Evolutionary conservation across 2,329 filamentous ascomycete genomes (phyloP), one percentile per base, ranked within the genome.

Genomic region (Tolypocladium nubicola): DNA sequence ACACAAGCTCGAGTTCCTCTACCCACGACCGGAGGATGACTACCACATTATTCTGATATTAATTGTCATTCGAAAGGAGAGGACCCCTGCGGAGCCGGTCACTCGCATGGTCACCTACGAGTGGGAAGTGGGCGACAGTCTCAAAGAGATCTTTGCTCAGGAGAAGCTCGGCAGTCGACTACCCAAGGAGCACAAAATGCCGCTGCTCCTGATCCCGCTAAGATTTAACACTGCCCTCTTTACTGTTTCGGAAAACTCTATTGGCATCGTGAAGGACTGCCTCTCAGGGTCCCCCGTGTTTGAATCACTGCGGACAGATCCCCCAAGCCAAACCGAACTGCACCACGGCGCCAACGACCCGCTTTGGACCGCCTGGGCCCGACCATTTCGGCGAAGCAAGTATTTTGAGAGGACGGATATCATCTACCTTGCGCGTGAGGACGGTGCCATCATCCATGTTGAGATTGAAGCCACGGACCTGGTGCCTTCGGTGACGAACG

Each of bases 381-480:
- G 89, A 59, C 88, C 91, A 2, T 80, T 84, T 59, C 85, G 93
- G 9, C 80, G 84, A 30, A 79, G 79, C 59, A 72, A 76, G 14
- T 87, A 86, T 62, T 81, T 81, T 55, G 75, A 80, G 56, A 79
- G 76, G 21, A 84, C 85, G 40, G 94, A 97, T 66, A 84, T 87
- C 59, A 84, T 97, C 53, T 96, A 94, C 66, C 75, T 99, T 19
- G 89, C 88, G 13, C 84, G 92, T 56, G 93, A 97, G 72, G 93
- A 97, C 67, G 94, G 94, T 3, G 76, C 86, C 53, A 79, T 97
- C 11, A 81, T 86, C 56, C 89, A 87, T 61, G 72, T 93, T 5
- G 85, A 90, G 62, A 83, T 90, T 58, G 81, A 82, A 49, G 78
- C 79, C 7, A 76, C 75, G 61, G 80, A 78, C 52, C 75, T 82